phyloP scores from a whole-genome alignment of 116 monocot species.

The Papilionanthe hybrid region DNA sequence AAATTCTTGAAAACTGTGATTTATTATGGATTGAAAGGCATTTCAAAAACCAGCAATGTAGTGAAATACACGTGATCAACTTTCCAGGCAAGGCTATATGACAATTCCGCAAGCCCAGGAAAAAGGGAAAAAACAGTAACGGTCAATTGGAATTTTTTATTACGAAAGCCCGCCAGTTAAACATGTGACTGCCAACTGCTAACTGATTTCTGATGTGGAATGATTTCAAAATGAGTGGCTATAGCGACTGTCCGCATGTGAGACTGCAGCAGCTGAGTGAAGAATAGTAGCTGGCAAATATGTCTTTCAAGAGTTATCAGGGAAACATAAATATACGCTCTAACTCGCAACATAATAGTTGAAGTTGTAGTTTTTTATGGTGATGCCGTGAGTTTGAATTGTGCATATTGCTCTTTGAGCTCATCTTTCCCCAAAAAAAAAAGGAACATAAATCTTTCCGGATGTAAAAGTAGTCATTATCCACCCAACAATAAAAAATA shows the following conservation, averaged over 20 bases:
- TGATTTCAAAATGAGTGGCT: conserved; percentile 6
- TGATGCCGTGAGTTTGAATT: no score
- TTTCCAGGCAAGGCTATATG: background rate
- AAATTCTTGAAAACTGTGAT: no score
- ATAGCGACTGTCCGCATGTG: background rate
- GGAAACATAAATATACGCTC: background rate
- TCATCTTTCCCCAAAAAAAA: no score
- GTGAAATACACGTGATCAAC: no score
- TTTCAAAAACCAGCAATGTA: background rate
- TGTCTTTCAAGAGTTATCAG: background rate
- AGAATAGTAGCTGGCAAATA: background rate
- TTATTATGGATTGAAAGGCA: background rate
- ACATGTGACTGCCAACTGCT: conserved; percentile 1
- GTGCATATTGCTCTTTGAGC: no score
- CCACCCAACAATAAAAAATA: background rate
- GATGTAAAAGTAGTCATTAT: no score
- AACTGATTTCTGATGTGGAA: background rate
- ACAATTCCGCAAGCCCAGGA: background rate
- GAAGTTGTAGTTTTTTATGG: no score
- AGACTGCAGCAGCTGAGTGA: background rate
- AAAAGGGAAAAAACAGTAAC: background rate
- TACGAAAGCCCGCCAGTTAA: background rate
- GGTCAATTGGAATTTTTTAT: no score
- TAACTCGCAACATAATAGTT: no score
- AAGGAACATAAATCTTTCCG: background rate